Evolutionary conservation across 2,329 filamentous ascomycete species (phyloP).

Genomic region (Talaromyces sp.): DNA sequence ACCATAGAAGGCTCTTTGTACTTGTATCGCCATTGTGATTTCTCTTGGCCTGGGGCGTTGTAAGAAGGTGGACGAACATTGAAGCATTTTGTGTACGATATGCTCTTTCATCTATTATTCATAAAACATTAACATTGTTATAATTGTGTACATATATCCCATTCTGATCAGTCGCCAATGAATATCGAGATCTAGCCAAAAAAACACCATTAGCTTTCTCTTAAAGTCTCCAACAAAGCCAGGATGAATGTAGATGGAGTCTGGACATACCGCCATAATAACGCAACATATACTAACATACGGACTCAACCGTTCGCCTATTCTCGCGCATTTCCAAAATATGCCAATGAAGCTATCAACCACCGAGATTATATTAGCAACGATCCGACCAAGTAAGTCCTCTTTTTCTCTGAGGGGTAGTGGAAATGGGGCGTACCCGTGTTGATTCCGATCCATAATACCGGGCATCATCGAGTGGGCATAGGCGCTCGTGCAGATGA

Average conservation of each 20-base stretch:
- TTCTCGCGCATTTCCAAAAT: slow-evolving; percentile 92
- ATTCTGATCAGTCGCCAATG: slow-evolving; percentile 28
- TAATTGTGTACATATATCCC: background rate
- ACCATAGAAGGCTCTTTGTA: background rate
- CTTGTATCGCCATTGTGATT: background rate
- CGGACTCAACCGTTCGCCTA: slow-evolving; percentile 88
- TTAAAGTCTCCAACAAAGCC: background rate
- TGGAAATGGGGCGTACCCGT: slow-evolving; percentile 67
- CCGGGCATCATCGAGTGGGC: slow-evolving; percentile 83
- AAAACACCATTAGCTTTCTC: background rate
- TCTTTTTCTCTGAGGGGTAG: background rate
- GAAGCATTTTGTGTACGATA: background rate
- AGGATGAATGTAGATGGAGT: background rate
- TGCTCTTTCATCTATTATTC: background rate
- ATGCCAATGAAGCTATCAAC: slow-evolving; percentile 66
- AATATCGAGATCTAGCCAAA: slow-evolving; percentile 32
- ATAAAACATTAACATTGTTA: background rate
- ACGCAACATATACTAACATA: slow-evolving; percentile 94
- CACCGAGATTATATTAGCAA: background rate
- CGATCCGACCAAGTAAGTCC: no score
- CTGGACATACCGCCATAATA: slow-evolving; percentile 73
- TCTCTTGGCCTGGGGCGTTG: background rate
- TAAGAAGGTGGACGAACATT: background rate
- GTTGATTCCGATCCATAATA: slow-evolving; percentile 88
- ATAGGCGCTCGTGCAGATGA: slow-evolving; percentile 95